Conservation (phyloP, 2,329 filamentous ascomycete genomes). For the Aspergillus floridensis region DNA sequence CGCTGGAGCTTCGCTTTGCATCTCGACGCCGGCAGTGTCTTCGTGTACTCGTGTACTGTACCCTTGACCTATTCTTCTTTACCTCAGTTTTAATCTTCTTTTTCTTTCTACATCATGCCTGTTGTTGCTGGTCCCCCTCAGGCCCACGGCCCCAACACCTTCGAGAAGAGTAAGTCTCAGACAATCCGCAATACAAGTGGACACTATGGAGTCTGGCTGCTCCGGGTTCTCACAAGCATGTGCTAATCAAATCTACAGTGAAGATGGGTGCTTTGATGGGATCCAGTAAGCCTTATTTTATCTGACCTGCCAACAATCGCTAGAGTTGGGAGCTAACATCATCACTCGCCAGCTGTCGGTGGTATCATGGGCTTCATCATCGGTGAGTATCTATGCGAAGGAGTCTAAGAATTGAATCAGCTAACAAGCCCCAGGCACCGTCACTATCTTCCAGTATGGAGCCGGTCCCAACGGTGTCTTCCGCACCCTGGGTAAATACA, state of each 20-base stretch:
- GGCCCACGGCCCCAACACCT: slow-evolving; percentile 61
- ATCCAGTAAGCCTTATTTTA: slow-evolving; percentile 62
- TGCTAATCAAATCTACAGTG: slow-evolving; percentile 55
- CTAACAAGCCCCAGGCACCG: slow-evolving; percentile 61
- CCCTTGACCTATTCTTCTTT: neutral
- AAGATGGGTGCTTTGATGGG: slow-evolving; percentile 99
- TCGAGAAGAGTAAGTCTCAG: slow-evolving; percentile 64
- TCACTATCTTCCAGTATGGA: slow-evolving; percentile 93
- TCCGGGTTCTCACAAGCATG: neutral
- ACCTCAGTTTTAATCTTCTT: neutral
- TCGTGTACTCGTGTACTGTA: neutral
- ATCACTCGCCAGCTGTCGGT: slow-evolving; percentile 69
- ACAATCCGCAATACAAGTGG: neutral
- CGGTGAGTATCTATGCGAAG: slow-evolving; percentile 55
- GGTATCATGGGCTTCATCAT: slow-evolving; percentile 98
- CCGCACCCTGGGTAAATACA: slow-evolving; percentile 92
- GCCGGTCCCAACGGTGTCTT: slow-evolving; percentile 91
- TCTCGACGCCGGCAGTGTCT: neutral
- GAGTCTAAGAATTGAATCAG: neutral
- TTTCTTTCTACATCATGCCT: slow-evolving; percentile 47
- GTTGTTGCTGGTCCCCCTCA: slow-evolving; percentile 54
- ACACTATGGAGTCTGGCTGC: neutral
- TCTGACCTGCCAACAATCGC: neutral
- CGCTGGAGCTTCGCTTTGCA: slow-evolving; percentile 6
- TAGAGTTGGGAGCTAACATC: slow-evolving; percentile 5